Evolutionary conservation across 2,329 filamentous ascomycete species (phyloP), one percentile per base, ranked within the genome.

Genomic region (Ambrosiella beaveri): DNA sequence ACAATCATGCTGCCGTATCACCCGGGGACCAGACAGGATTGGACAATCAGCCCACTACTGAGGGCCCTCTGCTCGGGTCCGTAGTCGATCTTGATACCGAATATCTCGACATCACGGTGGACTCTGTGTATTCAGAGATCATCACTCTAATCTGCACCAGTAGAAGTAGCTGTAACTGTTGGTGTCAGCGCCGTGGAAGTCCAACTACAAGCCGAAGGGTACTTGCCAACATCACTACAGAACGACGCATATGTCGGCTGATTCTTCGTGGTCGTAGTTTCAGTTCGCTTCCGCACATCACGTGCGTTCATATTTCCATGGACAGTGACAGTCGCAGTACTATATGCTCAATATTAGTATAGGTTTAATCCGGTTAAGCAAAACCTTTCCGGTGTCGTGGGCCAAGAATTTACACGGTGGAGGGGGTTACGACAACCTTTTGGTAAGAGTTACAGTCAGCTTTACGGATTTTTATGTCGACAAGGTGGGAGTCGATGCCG

Each of bases 361-460:
- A 27, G 27, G 27, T 27, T 3, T 27, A 2, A 27, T 27, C 27
- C 27, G 27, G 3, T 27, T 27, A 4, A 27, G 27, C 3, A 5
- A 27, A 27, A 2, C 27, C 27, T 27, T 27, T 27, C 27, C 27
- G 27, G 3, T 27, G 27, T 27, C 3, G 27, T 27, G 27, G 27
- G 27, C 27, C 27, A 27, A 27, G 27, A 27, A 67, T 71, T 62
- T 68, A 74, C 71, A 66, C 66, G 57, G 72, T 64, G 7, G 68
- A 65, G 12, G 72, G 72, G 56, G 69, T 70, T 59, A 74, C 68
- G 56, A 68, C 69, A 56, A 69, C 69, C 59, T 62, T 60, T 65
- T 70, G 62, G 67, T 73, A 74, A 65, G 66, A 71, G 57, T 68
- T 65, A 66, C 71, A 74, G 65, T 70, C 68, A 63, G 67, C 66